A percentile compares a stretch with the other conserved stretches of the same genome.
These are phyloP conservation scores for Tylopilus subfusipes DNA, from an alignment of 768 basidiomycete species.

Conservation along the genomic window DNA sequence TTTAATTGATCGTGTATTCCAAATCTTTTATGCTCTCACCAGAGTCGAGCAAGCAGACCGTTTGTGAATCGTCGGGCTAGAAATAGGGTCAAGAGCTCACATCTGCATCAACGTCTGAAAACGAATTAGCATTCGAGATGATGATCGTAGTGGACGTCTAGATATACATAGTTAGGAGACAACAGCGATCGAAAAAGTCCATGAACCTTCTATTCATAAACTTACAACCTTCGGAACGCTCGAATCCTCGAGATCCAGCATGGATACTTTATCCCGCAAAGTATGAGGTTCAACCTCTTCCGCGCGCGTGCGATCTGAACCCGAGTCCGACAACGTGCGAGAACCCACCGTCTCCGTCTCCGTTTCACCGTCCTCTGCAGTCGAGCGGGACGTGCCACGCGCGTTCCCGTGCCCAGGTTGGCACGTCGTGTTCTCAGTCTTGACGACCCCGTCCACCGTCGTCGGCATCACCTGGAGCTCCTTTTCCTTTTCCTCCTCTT, in stretches of 20 bases:
- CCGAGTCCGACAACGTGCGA: conserved; percentile 26
- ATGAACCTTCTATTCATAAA: not conserved
- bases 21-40: not conserved
- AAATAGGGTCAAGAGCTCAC: not conserved
- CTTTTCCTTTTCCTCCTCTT: conserved; percentile 26
- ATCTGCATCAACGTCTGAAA: not conserved
- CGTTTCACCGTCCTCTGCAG: conserved; percentile 16
- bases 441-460: not conserved
- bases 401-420: conserved; percentile 4
- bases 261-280: conserved; percentile 27
- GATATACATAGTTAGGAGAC: conserved; percentile 26
- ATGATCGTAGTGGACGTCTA: conserved; percentile 10
- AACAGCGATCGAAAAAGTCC: not conserved
- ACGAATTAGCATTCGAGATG: not conserved
- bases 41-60: not conserved
- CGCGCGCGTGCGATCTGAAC: conserved; percentile 26
- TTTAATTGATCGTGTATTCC: not conserved
- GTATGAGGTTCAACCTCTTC: conserved; percentile 25
- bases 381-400: not conserved
- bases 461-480: not conserved
- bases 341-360: conserved; percentile 23
- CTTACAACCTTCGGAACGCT: conserved; percentile 14
- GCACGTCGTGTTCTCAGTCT: not conserved
- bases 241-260: conserved; percentile 27
- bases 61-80: not conserved